phyloP scores from a whole-genome alignment of 2,329 filamentous ascomycete species.

The Pseudogymnoascus sp. region DNA sequence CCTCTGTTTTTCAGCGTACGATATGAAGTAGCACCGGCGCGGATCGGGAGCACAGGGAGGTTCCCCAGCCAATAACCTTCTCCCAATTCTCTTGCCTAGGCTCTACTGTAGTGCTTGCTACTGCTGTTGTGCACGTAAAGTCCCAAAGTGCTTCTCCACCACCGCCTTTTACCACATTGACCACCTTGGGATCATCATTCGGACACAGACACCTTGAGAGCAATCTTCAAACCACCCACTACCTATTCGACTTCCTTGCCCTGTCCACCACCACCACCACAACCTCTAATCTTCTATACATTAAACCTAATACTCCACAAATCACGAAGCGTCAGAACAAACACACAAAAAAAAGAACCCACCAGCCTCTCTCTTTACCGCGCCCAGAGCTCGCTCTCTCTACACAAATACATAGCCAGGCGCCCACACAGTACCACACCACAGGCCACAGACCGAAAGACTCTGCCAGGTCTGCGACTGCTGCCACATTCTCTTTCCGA shows the following conservation, averaged over 20 bases:
- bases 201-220: slow-evolving; percentile 4
- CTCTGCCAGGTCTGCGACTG: not conserved
- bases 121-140: not conserved
- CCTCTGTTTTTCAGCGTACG: not conserved
- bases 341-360: not conserved
- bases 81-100: not conserved
- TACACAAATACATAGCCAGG: not conserved
- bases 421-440: not conserved
- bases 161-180: not conserved
- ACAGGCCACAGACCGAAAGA: not conserved
- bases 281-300: not conserved
- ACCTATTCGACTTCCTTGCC: not conserved
- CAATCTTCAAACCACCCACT: not conserved
- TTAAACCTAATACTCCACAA: slow-evolving; percentile 4
- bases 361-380: not conserved
- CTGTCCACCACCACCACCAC: not conserved
- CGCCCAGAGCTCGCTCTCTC: not conserved
- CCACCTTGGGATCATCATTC: slow-evolving; percentile 5
- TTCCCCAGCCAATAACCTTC: not conserved
- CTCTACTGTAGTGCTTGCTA: not conserved
- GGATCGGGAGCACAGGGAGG: not conserved
- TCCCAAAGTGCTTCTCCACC: not conserved
- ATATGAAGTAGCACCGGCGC: not conserved
- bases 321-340: not conserved
- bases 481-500: not conserved